phyloP scores from a whole-genome alignment of 2,329 filamentous ascomycete species.

The Lecanicillium sp. region DNA sequence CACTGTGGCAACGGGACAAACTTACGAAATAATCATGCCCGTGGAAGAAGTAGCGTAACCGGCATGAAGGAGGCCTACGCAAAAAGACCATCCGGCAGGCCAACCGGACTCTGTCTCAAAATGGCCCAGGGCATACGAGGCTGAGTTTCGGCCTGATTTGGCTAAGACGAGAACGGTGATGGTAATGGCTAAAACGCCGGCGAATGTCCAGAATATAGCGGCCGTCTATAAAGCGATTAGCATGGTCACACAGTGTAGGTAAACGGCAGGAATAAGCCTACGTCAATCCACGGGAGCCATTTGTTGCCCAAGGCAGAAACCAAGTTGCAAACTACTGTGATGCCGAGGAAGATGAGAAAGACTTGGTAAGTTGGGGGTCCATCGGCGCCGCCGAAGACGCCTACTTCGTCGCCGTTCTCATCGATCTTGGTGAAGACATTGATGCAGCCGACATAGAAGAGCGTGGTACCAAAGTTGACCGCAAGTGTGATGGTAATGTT shows the following conservation, averaged over 20 bases:
- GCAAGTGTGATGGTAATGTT: slow-evolving; percentile 78
- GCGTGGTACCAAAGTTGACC: slow-evolving; percentile 73
- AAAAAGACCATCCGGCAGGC: slow-evolving; percentile 65
- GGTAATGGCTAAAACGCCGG: slow-evolving; percentile 58
- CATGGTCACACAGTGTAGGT: slow-evolving; percentile 2
- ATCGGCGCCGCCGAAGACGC: slow-evolving; percentile 36
- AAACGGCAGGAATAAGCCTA: slow-evolving; percentile 32
- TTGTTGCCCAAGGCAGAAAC: slow-evolving; percentile 61
- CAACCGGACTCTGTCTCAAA: slow-evolving; percentile 65
- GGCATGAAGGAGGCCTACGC: slow-evolving; percentile 63
- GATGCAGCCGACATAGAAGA: slow-evolving; percentile 50
- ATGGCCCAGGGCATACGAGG: slow-evolving; percentile 56
- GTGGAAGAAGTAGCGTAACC: slow-evolving; percentile 69
- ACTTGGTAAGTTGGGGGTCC: slow-evolving; percentile 57
- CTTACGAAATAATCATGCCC: slow-evolving; percentile 72
- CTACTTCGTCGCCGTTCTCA: slow-evolving; percentile 31
- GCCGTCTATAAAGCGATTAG: slow-evolving; percentile 44
- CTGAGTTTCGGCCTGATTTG: slow-evolving; percentile 57
- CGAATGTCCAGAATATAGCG: slow-evolving; percentile 69
- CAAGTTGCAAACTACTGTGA: slow-evolving; percentile 56
- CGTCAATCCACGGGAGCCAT: slow-evolving; percentile 61
- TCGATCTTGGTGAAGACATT: slow-evolving; percentile 45
- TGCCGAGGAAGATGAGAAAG: slow-evolving; percentile 62
- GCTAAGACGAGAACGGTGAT: slow-evolving; percentile 57
- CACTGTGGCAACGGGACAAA: slow-evolving; percentile 8